Percentiles rank a stretch among this genome's conserved stretches.
These are phyloP conservation scores for Calendula officinalis DNA, from an alignment of 129 eudicot genomes.

Conservation along the genomic window DNA sequence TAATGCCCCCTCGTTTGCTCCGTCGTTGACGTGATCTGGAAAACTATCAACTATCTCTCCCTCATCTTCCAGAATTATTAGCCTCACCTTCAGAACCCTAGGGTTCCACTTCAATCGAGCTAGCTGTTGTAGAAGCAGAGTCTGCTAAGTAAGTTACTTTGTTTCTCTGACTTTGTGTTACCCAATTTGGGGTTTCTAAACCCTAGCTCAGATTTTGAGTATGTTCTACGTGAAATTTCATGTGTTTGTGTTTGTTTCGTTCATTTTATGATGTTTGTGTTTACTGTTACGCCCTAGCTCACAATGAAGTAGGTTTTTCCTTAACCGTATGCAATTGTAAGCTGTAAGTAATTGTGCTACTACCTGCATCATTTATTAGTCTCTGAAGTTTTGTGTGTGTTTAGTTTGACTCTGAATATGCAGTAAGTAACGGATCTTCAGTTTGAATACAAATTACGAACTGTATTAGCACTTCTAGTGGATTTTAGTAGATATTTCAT, in stretches of 20 bases:
- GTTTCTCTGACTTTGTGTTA: background rate
- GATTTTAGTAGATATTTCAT: background rate
- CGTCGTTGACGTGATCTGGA: conserved; percentile 20
- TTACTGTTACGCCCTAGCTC: too few relatives aligned
- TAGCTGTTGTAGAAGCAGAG: conserved; percentile 8
- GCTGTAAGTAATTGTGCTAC: too few relatives aligned
- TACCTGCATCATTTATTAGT: background rate
- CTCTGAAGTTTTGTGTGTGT: background rate
- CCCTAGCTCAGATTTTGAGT: conserved; percentile 5
- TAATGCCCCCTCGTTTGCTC: conserved; percentile 32
- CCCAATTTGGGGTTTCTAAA: conserved; percentile 8
- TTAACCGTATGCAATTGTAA: too few relatives aligned
- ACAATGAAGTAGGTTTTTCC: too few relatives aligned
- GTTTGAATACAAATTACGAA: background rate
- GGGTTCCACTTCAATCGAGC: conserved; percentile 13
- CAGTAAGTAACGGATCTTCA: background rate
- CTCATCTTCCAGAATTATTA: conserved; percentile 3
- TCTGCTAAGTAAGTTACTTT: conserved; percentile 13
- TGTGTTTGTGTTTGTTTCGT: conserved; percentile 1
- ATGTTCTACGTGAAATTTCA: conserved; percentile 6
- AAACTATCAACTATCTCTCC: conserved; percentile 6
- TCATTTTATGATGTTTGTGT: background rate
- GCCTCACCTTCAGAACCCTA: too few relatives aligned
- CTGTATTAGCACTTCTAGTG: too few relatives aligned
- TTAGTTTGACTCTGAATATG: background rate